Evolutionary conservation across 129 eudicot species (phyloP), one percentile per base, ranked within the genome.

Genomic region (Deinandra increscens): DNA sequence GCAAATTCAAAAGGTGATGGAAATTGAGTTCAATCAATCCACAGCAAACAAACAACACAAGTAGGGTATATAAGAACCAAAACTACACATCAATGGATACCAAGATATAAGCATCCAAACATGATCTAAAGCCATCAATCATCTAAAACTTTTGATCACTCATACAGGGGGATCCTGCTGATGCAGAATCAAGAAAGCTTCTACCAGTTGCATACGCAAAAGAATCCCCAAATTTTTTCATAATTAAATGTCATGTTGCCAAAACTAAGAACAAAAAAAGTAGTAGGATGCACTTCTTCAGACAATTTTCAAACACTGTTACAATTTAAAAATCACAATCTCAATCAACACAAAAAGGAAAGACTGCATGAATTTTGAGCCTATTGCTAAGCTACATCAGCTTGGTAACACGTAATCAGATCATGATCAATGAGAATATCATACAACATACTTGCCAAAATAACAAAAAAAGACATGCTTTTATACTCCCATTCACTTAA

Each of bases 141-240:
- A 10, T 4, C 23, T 3, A 44, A 37, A 69, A 12, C 22, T 60
- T 15, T 20, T 37, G 12, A 5, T 49, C 19, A n/a, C 0, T 36
- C 2, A 26, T 10, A 34, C 42, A 70, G 4, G 5, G 17, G 23
- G 53, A 22, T 23, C 18, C 23, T 45, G 23, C 15, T 5, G 39
- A 62, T 61, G 20, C 43, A 61, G 69, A 12, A 34, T 61, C 29
- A 72, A 72, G 39, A 49, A 48, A 31, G 18, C 39, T 44, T 18
- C 68, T 17, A 72, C 38, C 59, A 29, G 42, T 15, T 18, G 46
- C 7, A 42, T 31, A 59, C 15, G 14, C 23, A 1, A 37, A 23
- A 54, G 4, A 26, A 19, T 37, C 18, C 37, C 49, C 33, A 71
- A 43, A 26, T 37, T 45, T 23, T 45, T 12, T 45, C 71, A 29